Conservation (phyloP, 345 rosid species). For the Populus tremula region DNA sequence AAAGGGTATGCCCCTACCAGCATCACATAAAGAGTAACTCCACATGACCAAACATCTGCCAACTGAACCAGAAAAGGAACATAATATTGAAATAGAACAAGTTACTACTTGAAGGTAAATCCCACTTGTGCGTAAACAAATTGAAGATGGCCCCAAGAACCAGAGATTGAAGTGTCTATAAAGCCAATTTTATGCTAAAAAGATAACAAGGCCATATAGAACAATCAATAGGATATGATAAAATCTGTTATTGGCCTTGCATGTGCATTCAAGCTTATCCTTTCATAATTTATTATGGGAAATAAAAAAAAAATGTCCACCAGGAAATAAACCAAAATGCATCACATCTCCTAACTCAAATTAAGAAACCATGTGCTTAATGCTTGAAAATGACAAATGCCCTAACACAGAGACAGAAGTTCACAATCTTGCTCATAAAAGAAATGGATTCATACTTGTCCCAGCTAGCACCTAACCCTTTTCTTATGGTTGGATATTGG, state of each 20-base stretch:
- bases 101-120: no score
- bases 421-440: constrained; percentile 10
- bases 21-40: constrained; percentile 94
- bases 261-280: constrained; percentile 14
- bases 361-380: neutral
- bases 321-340: neutral
- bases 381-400: constrained; percentile 11
- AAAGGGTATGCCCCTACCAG: constrained; percentile 92
- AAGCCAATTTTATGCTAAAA: neutral
- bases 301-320: neutral
- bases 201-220: constrained; percentile 1
- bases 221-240: neutral
- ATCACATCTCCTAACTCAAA: constrained; percentile 8
- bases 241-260: constrained; percentile 8
- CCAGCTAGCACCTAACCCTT: neutral
- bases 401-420: neutral
- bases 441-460: constrained; percentile 16
- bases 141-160: neutral
- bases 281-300: neutral
- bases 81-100: no score
- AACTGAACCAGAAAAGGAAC: constrained; percentile 35
- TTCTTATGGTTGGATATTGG: neutral
- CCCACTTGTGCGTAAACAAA: no score
- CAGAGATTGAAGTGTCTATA: neutral
- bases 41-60: constrained; percentile 98